Percentiles rank a stretch among this genome's conserved stretches.
These are phyloP conservation scores for Cenchrus purpureus DNA, from an alignment of 176 grass and related monocot species.

Conservation along the genomic window DNA sequence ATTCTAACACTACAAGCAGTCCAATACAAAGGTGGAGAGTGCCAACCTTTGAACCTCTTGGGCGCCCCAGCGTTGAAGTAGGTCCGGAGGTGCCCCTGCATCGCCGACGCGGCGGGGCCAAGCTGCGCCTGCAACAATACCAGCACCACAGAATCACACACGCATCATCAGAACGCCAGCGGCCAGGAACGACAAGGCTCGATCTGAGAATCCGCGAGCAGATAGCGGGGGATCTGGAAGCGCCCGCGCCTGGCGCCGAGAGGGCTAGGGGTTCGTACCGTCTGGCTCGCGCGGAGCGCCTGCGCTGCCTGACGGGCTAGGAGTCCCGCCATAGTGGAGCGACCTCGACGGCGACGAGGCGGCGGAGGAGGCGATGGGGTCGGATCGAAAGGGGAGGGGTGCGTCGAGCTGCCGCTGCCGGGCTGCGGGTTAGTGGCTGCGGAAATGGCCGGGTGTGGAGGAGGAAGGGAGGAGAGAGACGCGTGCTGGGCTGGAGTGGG, in stretches of 20 bases:
- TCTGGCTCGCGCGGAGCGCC: conserved; percentile 69
- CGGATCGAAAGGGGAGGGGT: conserved; percentile 11
- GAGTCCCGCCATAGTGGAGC: conserved; percentile 66
- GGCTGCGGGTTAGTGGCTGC: conserved; percentile 25
- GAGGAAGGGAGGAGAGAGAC: not conserved
- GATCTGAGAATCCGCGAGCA: conserved; percentile 22
- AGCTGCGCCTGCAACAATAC: conserved; percentile 55
- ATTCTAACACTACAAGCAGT: not conserved
- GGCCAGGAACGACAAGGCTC: not conserved
- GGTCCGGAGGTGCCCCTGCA: conserved; percentile 74
- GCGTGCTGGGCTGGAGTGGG: conserved; percentile 7
- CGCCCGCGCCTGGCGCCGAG: not conserved
- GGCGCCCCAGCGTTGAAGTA: conserved; percentile 57
- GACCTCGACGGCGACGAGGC: conserved; percentile 36
- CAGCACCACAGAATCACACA: conserved; percentile 4
- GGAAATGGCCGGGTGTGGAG: conserved; percentile 13
- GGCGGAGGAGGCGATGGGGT: conserved; percentile 34
- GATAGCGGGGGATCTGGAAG: conserved; percentile 35
- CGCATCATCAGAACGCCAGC: not conserved
- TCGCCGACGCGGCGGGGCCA: conserved; percentile 57
- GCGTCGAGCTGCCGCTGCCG: not conserved
- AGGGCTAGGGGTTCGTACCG: conserved; percentile 44
- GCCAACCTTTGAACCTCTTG: conserved; percentile 74
- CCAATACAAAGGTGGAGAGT: not conserved
- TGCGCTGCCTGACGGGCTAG: conserved; percentile 78